phyloP scores from a whole-genome alignment of 345 rosid genomes.

The Eucalyptus erythrocorys region DNA sequence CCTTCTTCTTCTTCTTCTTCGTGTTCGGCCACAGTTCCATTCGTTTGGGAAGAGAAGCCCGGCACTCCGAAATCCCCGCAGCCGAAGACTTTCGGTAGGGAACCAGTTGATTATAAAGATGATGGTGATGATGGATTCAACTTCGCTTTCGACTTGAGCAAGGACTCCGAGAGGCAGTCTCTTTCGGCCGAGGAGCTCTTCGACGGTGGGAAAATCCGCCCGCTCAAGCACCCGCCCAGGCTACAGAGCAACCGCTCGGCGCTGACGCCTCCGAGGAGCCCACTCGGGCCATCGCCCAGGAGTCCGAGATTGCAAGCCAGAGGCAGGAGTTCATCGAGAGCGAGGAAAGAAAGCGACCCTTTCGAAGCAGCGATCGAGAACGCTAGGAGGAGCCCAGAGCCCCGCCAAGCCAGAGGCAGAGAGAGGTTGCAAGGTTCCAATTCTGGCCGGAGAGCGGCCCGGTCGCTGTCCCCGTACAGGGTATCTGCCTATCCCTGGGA shows the following conservation, averaged over 20 bases:
- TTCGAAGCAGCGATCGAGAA: conserved; percentile 23
- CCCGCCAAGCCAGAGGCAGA: conserved; percentile 32
- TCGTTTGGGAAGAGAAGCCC: conserved; percentile 53
- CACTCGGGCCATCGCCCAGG: conserved; percentile 20
- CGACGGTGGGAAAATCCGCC: conserved; percentile 61
- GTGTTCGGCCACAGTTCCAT: conserved; percentile 15
- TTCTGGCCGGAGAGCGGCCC: conserved; percentile 33
- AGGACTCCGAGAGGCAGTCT: conserved; percentile 17
- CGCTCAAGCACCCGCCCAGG: conserved; percentile 58
- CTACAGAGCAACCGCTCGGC: not conserved
- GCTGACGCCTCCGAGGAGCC: conserved; percentile 1
- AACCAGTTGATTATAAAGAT: not conserved
- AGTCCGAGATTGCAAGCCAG: conserved; percentile 51
- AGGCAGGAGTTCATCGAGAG: conserved; percentile 44
- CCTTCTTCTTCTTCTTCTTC: not conserved
- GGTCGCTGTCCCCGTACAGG: conserved; percentile 74
- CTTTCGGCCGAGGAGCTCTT: conserved; percentile 65
- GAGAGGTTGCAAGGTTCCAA: conserved; percentile 17
- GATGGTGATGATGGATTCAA: not conserved
- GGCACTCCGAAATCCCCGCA: conserved; percentile 38
- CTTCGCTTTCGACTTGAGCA: conserved; percentile 40
- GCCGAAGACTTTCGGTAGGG: not conserved
- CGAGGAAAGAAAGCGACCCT: conserved; percentile 27
- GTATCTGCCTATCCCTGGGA: conserved; percentile 79
- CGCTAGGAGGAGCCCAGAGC: not conserved